A percentile compares a stretch with the other conserved stretches of the same genome.
Conservation (phyloP, 305 asterid species). For the Fraxinus paxiana region DNA sequence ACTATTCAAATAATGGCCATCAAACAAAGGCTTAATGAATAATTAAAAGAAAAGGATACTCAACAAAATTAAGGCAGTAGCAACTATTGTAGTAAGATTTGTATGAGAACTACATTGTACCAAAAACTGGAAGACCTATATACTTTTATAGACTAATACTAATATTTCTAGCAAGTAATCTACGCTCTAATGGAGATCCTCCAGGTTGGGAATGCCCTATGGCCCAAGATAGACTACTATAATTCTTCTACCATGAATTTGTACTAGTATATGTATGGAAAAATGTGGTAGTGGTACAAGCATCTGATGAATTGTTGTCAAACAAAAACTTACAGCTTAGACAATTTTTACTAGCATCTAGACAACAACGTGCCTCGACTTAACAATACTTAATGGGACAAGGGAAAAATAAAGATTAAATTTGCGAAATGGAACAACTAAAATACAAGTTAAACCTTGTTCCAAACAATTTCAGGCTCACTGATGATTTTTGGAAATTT, state of each 20-base stretch:
- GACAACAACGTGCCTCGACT: neutral
- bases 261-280: neutral
- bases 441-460: neutral
- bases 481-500: neutral
- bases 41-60: neutral
- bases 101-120: neutral
- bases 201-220: neutral
- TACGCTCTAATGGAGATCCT: neutral
- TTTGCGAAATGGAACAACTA: neutral
- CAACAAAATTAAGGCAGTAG: neutral
- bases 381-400: neutral
- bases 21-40: neutral
- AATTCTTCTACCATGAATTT: neutral
- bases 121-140: neutral
- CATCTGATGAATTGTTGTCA: neutral
- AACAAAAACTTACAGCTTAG: neutral
- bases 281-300: neutral
- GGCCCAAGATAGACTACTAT: neutral
- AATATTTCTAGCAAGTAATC: neutral
- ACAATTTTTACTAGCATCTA: neutral
- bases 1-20: neutral
- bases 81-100: neutral
- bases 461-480: neutral
- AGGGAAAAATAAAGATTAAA: neutral
- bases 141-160: neutral